Evolutionary conservation across 2,329 filamentous ascomycete species (phyloP), one percentile per base, ranked within the genome.

Genomic region (Berkeleyomyces basicola): DNA sequence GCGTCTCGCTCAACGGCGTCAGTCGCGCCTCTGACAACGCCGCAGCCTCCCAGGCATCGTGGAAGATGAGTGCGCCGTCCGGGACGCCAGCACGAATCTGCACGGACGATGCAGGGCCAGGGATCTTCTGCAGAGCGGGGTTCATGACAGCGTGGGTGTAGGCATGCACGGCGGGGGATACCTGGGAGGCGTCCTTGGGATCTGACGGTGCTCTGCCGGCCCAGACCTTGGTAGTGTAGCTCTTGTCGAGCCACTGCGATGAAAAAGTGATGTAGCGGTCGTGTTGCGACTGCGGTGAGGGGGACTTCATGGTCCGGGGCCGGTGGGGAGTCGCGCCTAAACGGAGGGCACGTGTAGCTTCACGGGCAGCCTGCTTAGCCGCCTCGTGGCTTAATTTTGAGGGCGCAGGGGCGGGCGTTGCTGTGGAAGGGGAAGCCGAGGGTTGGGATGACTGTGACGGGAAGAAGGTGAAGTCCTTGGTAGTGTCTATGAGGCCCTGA

Each of bases 81-180:
- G 80, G 80, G 3, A 77, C 78, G 1, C 81, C 81, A 0, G 78
- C 78, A 2, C 68, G 70, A 14, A 79, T 70, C 61, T 83, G 81
- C 23, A 72, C 70, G 10, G 79, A 78, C 5, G 76, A 77, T 4
- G 72, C 77, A 3, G 79, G 78, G 1, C 74, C 77, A 14, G 79
- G 74, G 4, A 70, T 67, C 55, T 74, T 71, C 2, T 68, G 66
- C 3, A 71, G 68, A 3, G 68, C 66, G 1, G 67, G 62, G 16
- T 71, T 72, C 7, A 72, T 62, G 0, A 79, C 80, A 44, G 78
- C 44, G 11, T 47, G 23, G 37, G 64, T 64, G 46, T 65, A 66
- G 14, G 62, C 61, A 23, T 55, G 57, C n/a, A 64, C 57, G 4
- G 64, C 61, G n/a, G 66, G 65, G 6, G 61, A 46, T 3, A 63